Evolutionary conservation across 768 basidiomycete genomes (phyloP).

Genomic region (Serpula lacrymans): DNA sequence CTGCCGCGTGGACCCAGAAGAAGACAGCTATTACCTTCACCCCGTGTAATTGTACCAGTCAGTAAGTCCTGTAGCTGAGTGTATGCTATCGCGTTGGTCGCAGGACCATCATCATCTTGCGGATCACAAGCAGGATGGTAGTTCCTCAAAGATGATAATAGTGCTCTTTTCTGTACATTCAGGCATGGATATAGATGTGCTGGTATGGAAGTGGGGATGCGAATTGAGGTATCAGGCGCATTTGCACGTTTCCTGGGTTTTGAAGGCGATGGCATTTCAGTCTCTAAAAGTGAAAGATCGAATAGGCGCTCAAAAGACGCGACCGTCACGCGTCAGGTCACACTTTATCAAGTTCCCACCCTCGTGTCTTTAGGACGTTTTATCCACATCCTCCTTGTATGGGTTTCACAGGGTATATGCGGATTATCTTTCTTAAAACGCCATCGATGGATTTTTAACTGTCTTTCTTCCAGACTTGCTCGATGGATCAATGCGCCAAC

Average conservation of each 20-base stretch:
- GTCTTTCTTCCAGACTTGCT: conserved; percentile 48
- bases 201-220: conserved; percentile 31
- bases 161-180: conserved; percentile 53
- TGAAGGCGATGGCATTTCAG: too few species aligned
- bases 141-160: conserved; percentile 44
- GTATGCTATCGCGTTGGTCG: conserved; percentile 51
- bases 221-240: conserved; percentile 12
- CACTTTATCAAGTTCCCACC: conserved; percentile 14
- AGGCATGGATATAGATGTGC: conserved; percentile 43
- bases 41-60: conserved; percentile 68
- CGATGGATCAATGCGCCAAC: conserved; percentile 84
- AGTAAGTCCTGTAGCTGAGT: conserved; percentile 63
- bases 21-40: conserved; percentile 93
- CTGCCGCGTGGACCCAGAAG: conserved; percentile 81
- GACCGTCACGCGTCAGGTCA: conserved; percentile 25
- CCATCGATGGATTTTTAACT: conserved; percentile 6
- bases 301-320: conserved; percentile 4
- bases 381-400: conserved; percentile 27
- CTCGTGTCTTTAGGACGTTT: not conserved
- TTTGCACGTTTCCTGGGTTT: too few species aligned
- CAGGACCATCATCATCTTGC: conserved; percentile 30
- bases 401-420: conserved; percentile 61
- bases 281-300: too few species aligned
- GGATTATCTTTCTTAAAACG: not conserved
- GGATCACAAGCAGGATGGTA: conserved; percentile 18